Conservation (phyloP, 192 early-diverging fungal species). For the Linnemannia hyalina region DNA sequence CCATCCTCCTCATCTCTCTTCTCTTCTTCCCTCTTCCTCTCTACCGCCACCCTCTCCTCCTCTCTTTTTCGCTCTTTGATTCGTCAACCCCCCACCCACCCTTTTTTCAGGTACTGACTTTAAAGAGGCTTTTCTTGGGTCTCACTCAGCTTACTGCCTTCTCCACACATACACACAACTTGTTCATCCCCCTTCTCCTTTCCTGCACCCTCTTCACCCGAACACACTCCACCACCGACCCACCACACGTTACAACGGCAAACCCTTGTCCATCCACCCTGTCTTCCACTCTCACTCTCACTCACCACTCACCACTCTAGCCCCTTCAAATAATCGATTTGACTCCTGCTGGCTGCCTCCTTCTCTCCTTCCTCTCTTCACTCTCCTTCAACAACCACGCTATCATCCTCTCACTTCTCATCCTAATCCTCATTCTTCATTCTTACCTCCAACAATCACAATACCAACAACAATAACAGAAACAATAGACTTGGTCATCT, state of each 20-base stretch:
- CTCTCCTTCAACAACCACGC: not conserved
- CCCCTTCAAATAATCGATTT: not conserved
- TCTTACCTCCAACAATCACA: not conserved
- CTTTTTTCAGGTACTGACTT: slow-evolving; percentile 12
- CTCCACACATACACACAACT: too few relatives aligned
- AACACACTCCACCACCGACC: not conserved
- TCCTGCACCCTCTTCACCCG: not conserved
- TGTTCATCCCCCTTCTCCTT: too few relatives aligned
- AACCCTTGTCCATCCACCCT: not conserved
- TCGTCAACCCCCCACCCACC: too few relatives aligned
- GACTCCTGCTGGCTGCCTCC: not conserved
- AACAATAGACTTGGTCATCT: not conserved
- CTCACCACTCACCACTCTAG: not conserved
- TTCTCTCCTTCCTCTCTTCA: not conserved
- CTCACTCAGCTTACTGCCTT: not conserved
- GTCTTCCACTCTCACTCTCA: too few relatives aligned
- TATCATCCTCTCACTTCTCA: not conserved
- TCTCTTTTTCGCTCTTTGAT: not conserved
- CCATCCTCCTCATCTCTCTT: not conserved
- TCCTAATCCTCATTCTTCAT: slow-evolving; percentile 4
- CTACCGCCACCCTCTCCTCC: not conserved
- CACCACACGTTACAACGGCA: too few relatives aligned
- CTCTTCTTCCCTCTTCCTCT: not conserved
- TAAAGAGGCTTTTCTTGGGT: not conserved
- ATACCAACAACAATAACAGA: not conserved